phyloP scores from a whole-genome alignment of 352 stramenopile genomes.

The Phytophthora citrophthora region DNA sequence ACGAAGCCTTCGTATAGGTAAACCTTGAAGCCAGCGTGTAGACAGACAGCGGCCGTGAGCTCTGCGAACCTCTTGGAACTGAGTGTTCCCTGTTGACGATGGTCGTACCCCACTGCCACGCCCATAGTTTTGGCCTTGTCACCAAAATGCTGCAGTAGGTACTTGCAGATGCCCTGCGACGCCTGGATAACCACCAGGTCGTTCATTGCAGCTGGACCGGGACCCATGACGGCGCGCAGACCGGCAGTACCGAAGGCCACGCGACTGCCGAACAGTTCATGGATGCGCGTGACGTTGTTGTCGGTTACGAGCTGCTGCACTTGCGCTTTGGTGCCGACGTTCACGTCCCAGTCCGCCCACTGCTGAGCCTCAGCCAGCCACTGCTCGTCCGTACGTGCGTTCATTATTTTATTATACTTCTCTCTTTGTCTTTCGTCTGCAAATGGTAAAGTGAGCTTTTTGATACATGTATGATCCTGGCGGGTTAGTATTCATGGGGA shows the following conservation, averaged over 20 bases:
- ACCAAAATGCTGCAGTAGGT: conserved; percentile 80
- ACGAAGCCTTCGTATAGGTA: conserved; percentile 92
- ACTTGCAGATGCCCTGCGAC: conserved; percentile 89
- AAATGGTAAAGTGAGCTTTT: conserved; percentile 21
- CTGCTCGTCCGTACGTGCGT: conserved; percentile 34
- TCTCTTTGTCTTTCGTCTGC: conserved; percentile 7
- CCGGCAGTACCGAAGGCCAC: conserved; percentile 94
- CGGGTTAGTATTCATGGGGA: conserved; percentile 30
- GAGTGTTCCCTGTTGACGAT: conserved; percentile 76
- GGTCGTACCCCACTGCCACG: conserved; percentile 92
- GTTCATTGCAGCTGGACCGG: conserved; percentile 92
- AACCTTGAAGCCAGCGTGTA: conserved; percentile 88
- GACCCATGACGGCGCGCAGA: conserved; percentile 89
- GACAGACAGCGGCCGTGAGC: conserved; percentile 84
- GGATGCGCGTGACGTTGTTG: conserved; percentile 57
- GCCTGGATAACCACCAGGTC: conserved; percentile 94
- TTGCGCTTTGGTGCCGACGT: conserved; percentile 69
- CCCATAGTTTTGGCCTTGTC: conserved; percentile 77
- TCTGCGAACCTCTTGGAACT: conserved; percentile 91
- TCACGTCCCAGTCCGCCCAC: conserved; percentile 90
- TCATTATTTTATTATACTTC: conserved; percentile 23
- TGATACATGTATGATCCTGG: no score
- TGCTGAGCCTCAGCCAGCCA: conserved; percentile 69
- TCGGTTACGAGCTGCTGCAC: conserved; percentile 71
- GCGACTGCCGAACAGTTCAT: conserved; percentile 79